Evolutionary conservation across 805 yeast species (phyloP).

Genomic region (Candida tammaniensis): DNA sequence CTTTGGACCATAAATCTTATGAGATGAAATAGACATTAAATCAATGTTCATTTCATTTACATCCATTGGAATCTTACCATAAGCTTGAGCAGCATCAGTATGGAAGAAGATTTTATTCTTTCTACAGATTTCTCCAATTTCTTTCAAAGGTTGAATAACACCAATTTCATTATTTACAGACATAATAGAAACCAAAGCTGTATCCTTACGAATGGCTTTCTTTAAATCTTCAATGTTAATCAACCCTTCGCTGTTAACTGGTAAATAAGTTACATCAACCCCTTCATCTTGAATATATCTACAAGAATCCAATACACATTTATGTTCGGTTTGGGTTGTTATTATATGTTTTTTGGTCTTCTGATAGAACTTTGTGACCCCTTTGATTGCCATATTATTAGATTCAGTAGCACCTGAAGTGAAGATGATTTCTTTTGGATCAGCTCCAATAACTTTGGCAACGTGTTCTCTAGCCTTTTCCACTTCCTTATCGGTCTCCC

Average conservation of each 20-base stretch:
- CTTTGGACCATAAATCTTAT: slow-evolving; percentile 96
- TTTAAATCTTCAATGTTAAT: slow-evolving; percentile 75
- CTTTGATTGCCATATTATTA: slow-evolving; percentile 92
- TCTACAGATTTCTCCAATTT: slow-evolving; percentile 86
- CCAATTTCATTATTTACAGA: slow-evolving; percentile 98
- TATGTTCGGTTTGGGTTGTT: slow-evolving; percentile 96
- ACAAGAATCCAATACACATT: slow-evolving; percentile 97
- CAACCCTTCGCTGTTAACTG: slow-evolving; percentile 79
- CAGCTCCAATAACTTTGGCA: slow-evolving; percentile 85
- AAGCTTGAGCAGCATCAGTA: slow-evolving; percentile 97
- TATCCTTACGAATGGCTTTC: slow-evolving; percentile 83
- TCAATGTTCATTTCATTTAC: slow-evolving; percentile 94
- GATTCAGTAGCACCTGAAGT: slow-evolving; percentile 98
- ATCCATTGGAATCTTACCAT: slow-evolving; percentile 88
- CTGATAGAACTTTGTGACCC: slow-evolving; percentile 90
- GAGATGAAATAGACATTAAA: slow-evolving; percentile 89
- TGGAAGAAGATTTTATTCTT: slow-evolving; percentile 91
- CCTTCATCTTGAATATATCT: slow-evolving; percentile 96
- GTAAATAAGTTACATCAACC: slow-evolving; percentile 89
- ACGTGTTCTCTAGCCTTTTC: slow-evolving; percentile 81
- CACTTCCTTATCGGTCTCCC: slow-evolving; percentile 95
- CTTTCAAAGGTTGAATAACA: slow-evolving; percentile 92
- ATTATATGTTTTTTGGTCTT: slow-evolving; percentile 90
- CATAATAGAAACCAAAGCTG: slow-evolving; percentile 89
- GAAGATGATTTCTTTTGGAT: slow-evolving; percentile 94